Evolutionary conservation across 2,329 filamentous ascomycete genomes (phyloP), one percentile per base, ranked within the genome.

Genomic region (Lachnellula occidentalis): DNA sequence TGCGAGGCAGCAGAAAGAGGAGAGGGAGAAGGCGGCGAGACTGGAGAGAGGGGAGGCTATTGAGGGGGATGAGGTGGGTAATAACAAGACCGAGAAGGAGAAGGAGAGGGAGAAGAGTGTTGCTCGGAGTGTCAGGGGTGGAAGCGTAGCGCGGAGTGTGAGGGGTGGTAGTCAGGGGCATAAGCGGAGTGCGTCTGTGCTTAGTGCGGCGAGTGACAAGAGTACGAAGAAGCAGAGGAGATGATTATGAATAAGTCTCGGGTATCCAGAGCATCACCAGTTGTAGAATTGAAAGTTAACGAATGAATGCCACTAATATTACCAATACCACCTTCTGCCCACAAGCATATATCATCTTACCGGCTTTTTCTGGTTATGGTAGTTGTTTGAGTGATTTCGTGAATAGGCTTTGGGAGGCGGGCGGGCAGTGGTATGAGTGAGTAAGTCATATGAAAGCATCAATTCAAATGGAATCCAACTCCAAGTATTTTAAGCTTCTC

Each of bases 131-230:
- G 70, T 92, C 45, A 90, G 87, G 67, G 75, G 76, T 15, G 73
- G 73, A 7, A 89, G 85, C 65, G 83, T 34, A 5, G 17, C 41
- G n/a, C 6, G 41, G 19, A 43, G 89, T 37, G 70, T 92, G 47
- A 90, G 87, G 66, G 75, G 76, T n/a, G 73, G 73, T 7, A 89
- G 86, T 65, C 27, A 31, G 27, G 83, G 72, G 54, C 85, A 87
- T 60, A 95, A 95, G 74, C 81, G 90, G 56, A 94, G 90, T 68
- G 89, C 89, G 1, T 95, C 90, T 69, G 88, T 91, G 34, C 70
- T 95, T 51, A 92, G 88, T 69, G 75, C 77, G 15, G 74, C 74
- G 5, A 90, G 87, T 68, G 85, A 90, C 54, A 78, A 78, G 67
- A 77, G 74, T 61, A 66, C 68, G 7, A 80, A 79, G 66, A 71